A percentile compares a stretch with the other conserved stretches of the same genome.
Evolutionary conservation across 345 rosid genomes (phyloP).

Genomic region (Eucalyptus leucophloia): DNA sequence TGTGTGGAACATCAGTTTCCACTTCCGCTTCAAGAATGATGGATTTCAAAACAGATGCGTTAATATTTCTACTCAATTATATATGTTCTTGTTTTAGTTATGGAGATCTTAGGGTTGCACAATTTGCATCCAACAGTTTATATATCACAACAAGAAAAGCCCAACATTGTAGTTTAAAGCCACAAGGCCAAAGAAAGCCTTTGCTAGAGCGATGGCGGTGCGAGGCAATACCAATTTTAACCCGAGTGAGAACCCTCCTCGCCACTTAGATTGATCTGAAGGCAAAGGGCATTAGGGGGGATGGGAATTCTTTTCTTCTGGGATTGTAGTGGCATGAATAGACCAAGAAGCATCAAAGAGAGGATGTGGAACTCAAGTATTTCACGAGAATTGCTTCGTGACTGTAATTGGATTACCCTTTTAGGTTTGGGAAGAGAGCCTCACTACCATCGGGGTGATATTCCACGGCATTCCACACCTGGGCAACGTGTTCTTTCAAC

Average conservation of each 20-base stretch:
- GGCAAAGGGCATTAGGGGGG: too few species aligned
- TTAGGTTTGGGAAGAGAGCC: neutral
- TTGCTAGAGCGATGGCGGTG: constrained; percentile 71
- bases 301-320: neutral
- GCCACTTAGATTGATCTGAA: constrained; percentile 41
- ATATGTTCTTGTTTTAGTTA: too few species aligned
- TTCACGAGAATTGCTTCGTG: neutral
- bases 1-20: too few species aligned
- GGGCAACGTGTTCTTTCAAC: too few species aligned
- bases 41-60: too few species aligned
- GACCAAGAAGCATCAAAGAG: neutral
- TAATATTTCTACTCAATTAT: too few species aligned
- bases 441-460: neutral
- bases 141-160: neutral
- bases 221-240: constrained; percentile 66
- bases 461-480: too few species aligned
- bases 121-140: too few species aligned
- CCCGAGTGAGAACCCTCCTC: constrained; percentile 82
- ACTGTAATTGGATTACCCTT: neutral
- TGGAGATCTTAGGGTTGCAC: too few species aligned
- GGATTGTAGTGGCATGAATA: neutral
- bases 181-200: constrained; percentile 37
- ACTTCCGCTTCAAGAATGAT: too few species aligned
- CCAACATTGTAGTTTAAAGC: neutral
- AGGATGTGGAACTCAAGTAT: neutral